Evolutionary conservation across 2,329 filamentous ascomycete genomes (phyloP).

Genomic region (Diaporthe sp.): DNA sequence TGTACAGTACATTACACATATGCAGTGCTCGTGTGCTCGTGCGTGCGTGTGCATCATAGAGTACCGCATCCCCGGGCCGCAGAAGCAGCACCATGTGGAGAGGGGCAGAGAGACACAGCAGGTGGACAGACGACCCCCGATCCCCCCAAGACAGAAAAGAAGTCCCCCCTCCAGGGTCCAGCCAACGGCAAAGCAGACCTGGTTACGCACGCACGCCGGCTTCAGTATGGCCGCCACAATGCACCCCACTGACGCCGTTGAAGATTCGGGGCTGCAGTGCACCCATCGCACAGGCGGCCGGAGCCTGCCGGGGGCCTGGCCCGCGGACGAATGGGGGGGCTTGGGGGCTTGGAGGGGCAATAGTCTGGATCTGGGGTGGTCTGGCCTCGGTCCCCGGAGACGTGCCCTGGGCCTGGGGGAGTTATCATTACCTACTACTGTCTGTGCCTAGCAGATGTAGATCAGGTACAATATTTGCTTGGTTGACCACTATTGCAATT

Average conservation of each 20-base stretch:
- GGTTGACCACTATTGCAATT: background rate
- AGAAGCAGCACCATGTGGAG: background rate
- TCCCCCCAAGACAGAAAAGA: background rate
- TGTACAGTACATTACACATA: background rate
- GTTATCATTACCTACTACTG: background rate
- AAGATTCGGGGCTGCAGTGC: constrained; percentile 23
- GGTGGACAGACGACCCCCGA: constrained; percentile 13
- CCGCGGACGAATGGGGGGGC: constrained; percentile 4
- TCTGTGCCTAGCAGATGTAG: background rate
- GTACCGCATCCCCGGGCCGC: constrained; percentile 18
- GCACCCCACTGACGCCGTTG: constrained; percentile 21
- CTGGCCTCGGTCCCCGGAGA: background rate
- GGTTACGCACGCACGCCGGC: background rate
- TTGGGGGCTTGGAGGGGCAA: background rate
- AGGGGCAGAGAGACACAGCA: background rate
- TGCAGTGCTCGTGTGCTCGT: background rate
- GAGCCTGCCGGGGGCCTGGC: constrained; percentile 11
- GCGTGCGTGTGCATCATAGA: constrained; percentile 4
- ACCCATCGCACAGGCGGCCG: constrained; percentile 23
- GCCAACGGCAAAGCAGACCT: background rate
- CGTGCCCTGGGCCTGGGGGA: too few species aligned
- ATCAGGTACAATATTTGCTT: background rate
- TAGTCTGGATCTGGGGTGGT: background rate
- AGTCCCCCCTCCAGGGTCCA: background rate
- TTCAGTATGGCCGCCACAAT: constrained; percentile 1